These are phyloP conservation scores for Tricholoma matsutake DNA, from an alignment of 768 basidiomycete genomes.

Conservation along the genomic window DNA sequence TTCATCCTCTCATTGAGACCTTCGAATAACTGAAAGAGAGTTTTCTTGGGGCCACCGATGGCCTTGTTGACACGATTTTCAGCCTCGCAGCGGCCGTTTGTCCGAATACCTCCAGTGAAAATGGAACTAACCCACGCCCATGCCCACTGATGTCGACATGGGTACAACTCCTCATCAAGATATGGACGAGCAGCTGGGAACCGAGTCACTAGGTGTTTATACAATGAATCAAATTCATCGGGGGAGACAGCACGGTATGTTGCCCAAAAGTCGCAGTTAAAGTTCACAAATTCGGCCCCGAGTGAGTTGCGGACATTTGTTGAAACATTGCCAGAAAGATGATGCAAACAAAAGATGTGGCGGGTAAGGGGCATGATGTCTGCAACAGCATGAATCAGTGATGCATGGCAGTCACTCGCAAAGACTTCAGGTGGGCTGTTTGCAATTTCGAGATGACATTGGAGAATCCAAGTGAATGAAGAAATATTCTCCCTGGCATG, in stretches of 20 bases:
- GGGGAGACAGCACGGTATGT: constrained; percentile 29
- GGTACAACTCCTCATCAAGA: constrained; percentile 26
- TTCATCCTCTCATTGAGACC: constrained; percentile 18
- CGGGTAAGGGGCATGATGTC: constrained; percentile 3
- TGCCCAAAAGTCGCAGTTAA: constrained; percentile 25
- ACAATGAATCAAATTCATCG: constrained; percentile 23
- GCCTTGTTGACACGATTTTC: constrained; percentile 24
- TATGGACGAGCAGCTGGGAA: constrained; percentile 22
- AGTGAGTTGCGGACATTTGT: constrained; percentile 17
- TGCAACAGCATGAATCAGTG: constrained; percentile 8
- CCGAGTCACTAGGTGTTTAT: constrained; percentile 10
- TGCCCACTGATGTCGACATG: constrained; percentile 31
- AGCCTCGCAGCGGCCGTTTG: constrained; percentile 28
- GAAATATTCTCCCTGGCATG: constrained; percentile 14
- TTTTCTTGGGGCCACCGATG: constrained; percentile 20
- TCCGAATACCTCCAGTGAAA: constrained; percentile 33
- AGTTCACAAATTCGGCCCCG: constrained; percentile 15
- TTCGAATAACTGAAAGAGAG: constrained; percentile 18
- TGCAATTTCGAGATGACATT: constrained; percentile 11
- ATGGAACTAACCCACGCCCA: constrained; percentile 26
- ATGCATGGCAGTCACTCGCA: constrained; percentile 7
- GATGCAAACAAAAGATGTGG: constrained; percentile 24
- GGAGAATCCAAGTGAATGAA: constrained; percentile 18
- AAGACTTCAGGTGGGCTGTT: constrained; percentile 3
- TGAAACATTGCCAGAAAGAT: constrained; percentile 25